A percentile compares a stretch with the other conserved stretches of the same genome.
Conservation (phyloP, 2,329 filamentous ascomycete species). For the Fusarium stilboides region DNA sequence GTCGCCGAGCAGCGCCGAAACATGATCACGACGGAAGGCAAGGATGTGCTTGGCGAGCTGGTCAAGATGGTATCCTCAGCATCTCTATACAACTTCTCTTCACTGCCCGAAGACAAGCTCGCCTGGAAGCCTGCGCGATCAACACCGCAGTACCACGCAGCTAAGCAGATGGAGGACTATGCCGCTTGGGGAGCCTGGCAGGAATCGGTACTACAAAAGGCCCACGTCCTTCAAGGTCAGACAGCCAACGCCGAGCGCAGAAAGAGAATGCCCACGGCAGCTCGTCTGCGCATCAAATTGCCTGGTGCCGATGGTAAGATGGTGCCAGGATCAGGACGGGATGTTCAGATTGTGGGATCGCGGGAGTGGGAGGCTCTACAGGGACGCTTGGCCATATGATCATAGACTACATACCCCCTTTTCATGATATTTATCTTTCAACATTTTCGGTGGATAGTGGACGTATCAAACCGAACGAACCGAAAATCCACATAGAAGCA, state of each 20-base stretch:
- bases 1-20: conserved; percentile 64
- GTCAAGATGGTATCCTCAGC: conserved; percentile 72
- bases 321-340: conserved; percentile 55
- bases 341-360: conserved; percentile 68
- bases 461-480: conserved; percentile 33
- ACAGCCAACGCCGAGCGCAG: conserved; percentile 41
- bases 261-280: conserved; percentile 56
- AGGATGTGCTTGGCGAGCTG: conserved; percentile 75
- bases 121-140: conserved; percentile 76
- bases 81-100: conserved; percentile 71
- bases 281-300: conserved; percentile 66
- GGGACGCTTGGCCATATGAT: conserved; percentile 56
- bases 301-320: conserved; percentile 64
- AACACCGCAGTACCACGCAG: conserved; percentile 77
- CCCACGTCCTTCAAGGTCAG: conserved; percentile 56
- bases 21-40: conserved; percentile 72
- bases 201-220: conserved; percentile 69
- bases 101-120: conserved; percentile 71
- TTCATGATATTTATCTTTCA: conserved; percentile 33
- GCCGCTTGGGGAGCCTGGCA: conserved; percentile 74
- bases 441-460: conserved; percentile 32
- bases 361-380: conserved; percentile 70
- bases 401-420: conserved; percentile 47
- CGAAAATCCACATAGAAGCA: conserved; percentile 34
- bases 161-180: conserved; percentile 76